A percentile compares a stretch with the other conserved stretches of the same genome.
phyloP scores from a whole-genome alignment of 2,329 filamentous ascomycete species.

The Colletotrichum sp. region DNA sequence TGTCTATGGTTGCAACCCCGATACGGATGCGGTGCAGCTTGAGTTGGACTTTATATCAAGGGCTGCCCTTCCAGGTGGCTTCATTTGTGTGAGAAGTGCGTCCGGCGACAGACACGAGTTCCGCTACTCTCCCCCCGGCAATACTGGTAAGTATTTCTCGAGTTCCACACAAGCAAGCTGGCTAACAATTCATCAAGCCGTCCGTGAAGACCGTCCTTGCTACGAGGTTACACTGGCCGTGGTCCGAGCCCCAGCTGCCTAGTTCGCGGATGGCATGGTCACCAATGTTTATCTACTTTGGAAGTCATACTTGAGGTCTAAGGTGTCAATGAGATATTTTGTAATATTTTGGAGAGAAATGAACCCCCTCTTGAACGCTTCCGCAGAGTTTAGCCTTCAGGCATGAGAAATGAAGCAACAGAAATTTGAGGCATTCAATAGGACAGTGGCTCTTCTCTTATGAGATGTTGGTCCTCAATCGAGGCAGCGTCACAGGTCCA shows the following conservation, averaged over 20 bases:
- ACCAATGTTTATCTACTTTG: not conserved
- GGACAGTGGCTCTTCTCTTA: not conserved
- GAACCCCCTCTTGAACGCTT: not conserved
- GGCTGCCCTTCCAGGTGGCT: constrained; percentile 34
- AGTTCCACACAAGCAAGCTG: not conserved
- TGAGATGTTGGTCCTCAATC: too few species aligned
- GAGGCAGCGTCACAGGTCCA: too few species aligned
- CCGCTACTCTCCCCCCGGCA: constrained; percentile 45
- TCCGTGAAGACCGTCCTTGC: constrained; percentile 2
- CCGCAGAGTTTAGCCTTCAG: not conserved
- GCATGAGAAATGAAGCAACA: not conserved
- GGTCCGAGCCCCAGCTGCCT: not conserved
- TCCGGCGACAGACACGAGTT: constrained; percentile 44
- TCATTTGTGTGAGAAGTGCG: constrained; percentile 42
- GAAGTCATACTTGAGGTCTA: not conserved
- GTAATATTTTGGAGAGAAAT: not conserved
- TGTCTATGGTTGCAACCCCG: constrained; percentile 45
- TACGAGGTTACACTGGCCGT: not conserved
- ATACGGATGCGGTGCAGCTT: constrained; percentile 42
- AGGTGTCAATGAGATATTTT: not conserved
- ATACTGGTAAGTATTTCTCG: constrained; percentile 31
- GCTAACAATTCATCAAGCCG: not conserved
- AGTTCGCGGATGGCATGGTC: not conserved
- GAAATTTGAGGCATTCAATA: not conserved
- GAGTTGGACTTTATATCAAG: constrained; percentile 39